These are phyloP conservation scores for Cystofilobasidium bisporidii DNA, from an alignment of 768 basidiomycete genomes.

Conservation along the genomic window DNA sequence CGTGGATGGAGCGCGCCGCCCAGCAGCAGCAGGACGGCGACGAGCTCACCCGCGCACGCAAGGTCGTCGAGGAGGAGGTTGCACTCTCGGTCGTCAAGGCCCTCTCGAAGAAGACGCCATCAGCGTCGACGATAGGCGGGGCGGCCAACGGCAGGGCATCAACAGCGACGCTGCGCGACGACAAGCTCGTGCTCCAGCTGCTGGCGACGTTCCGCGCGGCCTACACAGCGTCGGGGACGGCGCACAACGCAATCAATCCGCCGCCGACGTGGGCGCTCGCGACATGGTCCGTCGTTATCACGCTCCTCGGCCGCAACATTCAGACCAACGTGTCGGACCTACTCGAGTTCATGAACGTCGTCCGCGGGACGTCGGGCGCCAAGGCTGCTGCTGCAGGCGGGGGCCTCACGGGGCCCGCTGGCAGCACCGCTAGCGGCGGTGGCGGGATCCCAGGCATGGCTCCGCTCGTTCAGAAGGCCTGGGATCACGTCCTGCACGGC, in stretches of 20 bases:
- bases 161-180: conserved; percentile 1
- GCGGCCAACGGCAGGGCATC: no score
- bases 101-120: conserved; percentile 13
- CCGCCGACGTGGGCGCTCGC: conserved; percentile 16
- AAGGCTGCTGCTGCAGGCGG: no score
- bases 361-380: background rate
- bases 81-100: conserved; percentile 15
- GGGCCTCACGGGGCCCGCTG: no score
- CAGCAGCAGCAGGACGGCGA: background rate
- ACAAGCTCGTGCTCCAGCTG: conserved; percentile 4
- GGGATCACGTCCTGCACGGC: conserved; percentile 27
- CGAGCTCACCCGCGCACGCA: conserved; percentile 3
- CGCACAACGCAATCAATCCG: background rate
- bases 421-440: no score
- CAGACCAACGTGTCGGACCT: conserved; percentile 21
- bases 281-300: conserved; percentile 19
- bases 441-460: background rate
- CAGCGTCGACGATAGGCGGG: no score
- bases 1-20: background rate
- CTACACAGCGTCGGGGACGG: background rate
- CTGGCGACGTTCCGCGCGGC: background rate
- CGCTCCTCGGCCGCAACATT: conserved; percentile 24
- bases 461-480: conserved; percentile 2
- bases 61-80: conserved; percentile 26
- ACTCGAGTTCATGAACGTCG: conserved; percentile 25